Evolutionary conservation across 2,329 filamentous ascomycete species (phyloP).

Genomic region (Dactylellina leptospora): DNA sequence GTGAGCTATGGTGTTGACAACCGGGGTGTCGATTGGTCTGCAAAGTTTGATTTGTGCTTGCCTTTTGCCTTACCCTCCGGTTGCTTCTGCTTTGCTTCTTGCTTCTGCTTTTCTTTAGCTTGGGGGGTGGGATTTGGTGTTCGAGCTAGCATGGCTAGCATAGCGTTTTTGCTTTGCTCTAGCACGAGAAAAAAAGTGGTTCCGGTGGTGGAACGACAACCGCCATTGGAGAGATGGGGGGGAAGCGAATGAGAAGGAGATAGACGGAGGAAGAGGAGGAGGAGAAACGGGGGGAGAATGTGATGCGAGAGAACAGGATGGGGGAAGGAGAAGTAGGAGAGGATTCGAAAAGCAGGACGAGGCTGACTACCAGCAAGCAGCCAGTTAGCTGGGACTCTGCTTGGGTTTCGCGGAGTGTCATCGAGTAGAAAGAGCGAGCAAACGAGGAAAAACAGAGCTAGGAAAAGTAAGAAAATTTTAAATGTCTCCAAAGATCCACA

Average conservation of each 20-base stretch:
- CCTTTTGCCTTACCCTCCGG: not conserved
- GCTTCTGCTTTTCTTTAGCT: conserved; percentile 21
- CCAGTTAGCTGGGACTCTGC: conserved; percentile 34
- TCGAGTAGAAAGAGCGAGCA: conserved; percentile 38
- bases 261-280: conserved; percentile 20
- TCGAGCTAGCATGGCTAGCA: conserved; percentile 19
- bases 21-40: conserved; percentile 52
- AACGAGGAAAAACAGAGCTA: conserved; percentile 36
- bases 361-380: conserved; percentile 21
- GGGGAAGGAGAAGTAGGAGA: conserved; percentile 10
- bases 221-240: conserved; percentile 31
- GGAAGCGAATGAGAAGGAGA: conserved; percentile 16
- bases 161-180: no score
- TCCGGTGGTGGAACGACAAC: conserved; percentile 31
- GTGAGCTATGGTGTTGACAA: conserved; percentile 42
- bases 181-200: conserved; percentile 3
- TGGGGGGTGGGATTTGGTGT: conserved; percentile 5
- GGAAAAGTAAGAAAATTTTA: conserved; percentile 46
- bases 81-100: conserved; percentile 13
- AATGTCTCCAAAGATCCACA: conserved; percentile 53
- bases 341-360: conserved; percentile 14
- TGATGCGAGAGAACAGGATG: not conserved
- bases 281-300: conserved; percentile 26
- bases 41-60: conserved; percentile 36
- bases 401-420: not conserved